Percentiles rank a stretch among this genome's conserved stretches.
Evolutionary conservation across 805 yeast species (phyloP).

Genomic region (Candida saitoana): DNA sequence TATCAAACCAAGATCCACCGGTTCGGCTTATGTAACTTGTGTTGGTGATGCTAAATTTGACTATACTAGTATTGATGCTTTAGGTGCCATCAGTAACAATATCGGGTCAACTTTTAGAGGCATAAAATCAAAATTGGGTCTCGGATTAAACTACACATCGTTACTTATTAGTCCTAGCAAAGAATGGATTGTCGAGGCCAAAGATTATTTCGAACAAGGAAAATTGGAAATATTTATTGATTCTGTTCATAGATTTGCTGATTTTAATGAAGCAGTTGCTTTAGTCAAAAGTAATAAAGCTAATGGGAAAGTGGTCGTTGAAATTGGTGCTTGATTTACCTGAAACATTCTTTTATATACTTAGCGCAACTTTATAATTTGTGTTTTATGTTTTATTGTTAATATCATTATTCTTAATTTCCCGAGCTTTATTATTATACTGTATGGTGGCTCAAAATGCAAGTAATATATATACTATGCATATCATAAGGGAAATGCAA

Average conservation of each 20-base stretch:
- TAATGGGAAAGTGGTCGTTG: conserved; percentile 65
- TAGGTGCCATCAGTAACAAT: neutral
- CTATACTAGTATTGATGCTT: neutral
- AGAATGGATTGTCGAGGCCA: conserved; percentile 19
- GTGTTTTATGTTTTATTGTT: too few relatives aligned
- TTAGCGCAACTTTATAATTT: too few relatives aligned
- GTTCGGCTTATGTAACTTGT: conserved; percentile 51
- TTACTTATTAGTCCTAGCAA: neutral
- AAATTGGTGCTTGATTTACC: conserved; percentile 15
- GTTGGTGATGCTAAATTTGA: conserved; percentile 46
- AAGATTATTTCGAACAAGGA: conserved; percentile 44
- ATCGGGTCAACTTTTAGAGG: neutral
- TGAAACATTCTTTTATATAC: too few relatives aligned
- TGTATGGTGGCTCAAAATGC: too few relatives aligned
- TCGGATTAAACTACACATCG: conserved; percentile 1
- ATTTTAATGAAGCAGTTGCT: conserved; percentile 49
- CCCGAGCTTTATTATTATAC: too few relatives aligned
- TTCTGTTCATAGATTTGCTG: conserved; percentile 45
- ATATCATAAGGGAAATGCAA: too few relatives aligned
- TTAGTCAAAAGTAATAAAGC: conserved; percentile 45
- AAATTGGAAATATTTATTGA: conserved; percentile 49
- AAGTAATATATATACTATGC: neutral
- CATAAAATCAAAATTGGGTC: neutral
- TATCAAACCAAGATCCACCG: conserved; percentile 36
- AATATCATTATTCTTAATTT: too few relatives aligned